phyloP scores from a whole-genome alignment of 139 green algal genomes.

The Micractinium conductrix region DNA sequence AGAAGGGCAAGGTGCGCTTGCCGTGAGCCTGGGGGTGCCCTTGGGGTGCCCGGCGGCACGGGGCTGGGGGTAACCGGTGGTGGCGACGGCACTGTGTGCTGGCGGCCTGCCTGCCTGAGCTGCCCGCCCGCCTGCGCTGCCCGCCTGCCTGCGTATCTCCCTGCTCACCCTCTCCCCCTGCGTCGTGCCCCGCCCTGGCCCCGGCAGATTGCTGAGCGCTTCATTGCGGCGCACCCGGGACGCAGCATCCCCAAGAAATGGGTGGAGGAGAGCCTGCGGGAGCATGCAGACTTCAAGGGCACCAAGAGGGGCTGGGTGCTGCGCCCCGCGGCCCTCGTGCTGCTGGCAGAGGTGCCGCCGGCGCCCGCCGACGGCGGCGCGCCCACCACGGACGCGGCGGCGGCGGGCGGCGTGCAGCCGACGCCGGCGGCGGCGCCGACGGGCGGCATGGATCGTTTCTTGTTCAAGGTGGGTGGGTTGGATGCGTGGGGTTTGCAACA shows the following conservation, averaged over 20 bases:
- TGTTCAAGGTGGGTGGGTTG: not conserved
- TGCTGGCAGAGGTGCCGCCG: not conserved
- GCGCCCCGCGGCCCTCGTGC: not conserved
- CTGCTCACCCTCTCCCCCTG: no score
- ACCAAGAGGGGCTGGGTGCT: conserved; percentile 15
- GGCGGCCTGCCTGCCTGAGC: no score
- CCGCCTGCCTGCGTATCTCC: no score
- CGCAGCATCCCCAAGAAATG: conserved; percentile 58
- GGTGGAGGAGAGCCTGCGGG: conserved; percentile 55
- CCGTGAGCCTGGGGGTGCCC: no score
- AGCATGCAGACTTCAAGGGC: conserved; percentile 33
- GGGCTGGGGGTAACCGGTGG: no score
- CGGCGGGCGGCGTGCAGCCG: not conserved
- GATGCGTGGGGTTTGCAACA: not conserved
- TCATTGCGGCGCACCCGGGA: conserved; percentile 46
- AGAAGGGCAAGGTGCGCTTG: conserved; percentile 47
- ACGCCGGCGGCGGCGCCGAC: not conserved
- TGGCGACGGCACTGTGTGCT: no score
- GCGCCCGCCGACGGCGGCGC: not conserved
- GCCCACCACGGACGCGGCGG: not conserved
- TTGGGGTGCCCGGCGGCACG: no score
- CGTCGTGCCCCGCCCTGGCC: no score
- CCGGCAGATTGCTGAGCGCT: conserved; percentile 44
- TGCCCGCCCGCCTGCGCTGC: no score
- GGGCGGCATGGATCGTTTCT: conserved; percentile 6